Conservation (phyloP, 768 basidiomycete genomes). For the Xerocomus potaroensis region DNA sequence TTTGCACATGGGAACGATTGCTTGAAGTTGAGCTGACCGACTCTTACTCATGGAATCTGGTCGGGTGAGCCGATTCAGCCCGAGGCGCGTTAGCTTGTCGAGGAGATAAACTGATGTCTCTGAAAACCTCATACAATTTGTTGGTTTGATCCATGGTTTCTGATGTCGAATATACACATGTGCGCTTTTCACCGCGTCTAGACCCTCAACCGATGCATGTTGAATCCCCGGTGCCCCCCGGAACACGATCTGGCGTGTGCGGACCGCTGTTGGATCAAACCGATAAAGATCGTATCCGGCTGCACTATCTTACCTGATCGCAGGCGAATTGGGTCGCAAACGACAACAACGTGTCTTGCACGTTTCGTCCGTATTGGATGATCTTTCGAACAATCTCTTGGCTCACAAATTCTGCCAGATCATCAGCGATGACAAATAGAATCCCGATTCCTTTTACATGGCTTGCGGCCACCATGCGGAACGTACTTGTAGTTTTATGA, state of each 20-base stretch:
- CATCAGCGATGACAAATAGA: not conserved
- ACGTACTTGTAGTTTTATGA: not conserved
- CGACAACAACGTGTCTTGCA: slow-evolving; percentile 6
- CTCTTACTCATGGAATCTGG: not conserved
- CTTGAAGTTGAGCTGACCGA: not conserved
- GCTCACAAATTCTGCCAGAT: not conserved
- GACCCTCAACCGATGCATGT: not conserved
- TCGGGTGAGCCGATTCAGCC: not conserved
- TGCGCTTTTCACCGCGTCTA: too few species aligned
- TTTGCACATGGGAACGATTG: too few species aligned
- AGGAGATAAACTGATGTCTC: not conserved
- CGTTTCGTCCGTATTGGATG: slow-evolving; percentile 1
- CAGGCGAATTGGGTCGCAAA: not conserved
- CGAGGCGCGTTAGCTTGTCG: not conserved
- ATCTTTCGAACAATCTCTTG: not conserved
- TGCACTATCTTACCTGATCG: slow-evolving; percentile 1
- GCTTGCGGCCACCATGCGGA: not conserved
- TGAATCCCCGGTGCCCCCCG: not conserved
- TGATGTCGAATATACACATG: too few species aligned
- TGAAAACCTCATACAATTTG: not conserved
- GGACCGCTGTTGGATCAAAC: not conserved
- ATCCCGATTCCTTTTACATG: not conserved
- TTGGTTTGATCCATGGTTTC: not conserved
- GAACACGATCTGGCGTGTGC: not conserved
- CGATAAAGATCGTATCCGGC: not conserved